These are phyloP conservation scores for Pinus tabuliformis DNA, from an alignment of 75 land plant species.

Conservation along the genomic window DNA sequence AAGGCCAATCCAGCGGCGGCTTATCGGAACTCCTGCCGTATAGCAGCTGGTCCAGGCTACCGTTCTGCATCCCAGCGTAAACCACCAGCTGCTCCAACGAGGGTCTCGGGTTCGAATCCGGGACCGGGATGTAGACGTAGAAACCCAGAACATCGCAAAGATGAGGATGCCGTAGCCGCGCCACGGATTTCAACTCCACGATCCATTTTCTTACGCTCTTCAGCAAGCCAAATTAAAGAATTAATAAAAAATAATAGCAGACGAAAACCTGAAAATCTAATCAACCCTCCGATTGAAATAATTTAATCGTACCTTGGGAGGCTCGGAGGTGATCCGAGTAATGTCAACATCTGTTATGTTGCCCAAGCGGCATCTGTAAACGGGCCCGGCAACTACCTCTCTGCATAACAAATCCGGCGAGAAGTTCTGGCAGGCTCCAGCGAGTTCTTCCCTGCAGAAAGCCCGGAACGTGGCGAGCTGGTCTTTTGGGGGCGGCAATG, in stretches of 20 bases:
- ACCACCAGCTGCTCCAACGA: not conserved
- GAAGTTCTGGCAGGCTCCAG: slow-evolving; percentile 15
- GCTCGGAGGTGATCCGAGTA: slow-evolving; percentile 52
- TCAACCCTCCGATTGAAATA: not conserved
- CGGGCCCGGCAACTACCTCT: slow-evolving; percentile 20
- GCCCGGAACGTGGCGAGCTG: not conserved
- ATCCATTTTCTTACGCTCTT: slow-evolving; percentile 13
- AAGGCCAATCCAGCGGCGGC: slow-evolving; percentile 30
- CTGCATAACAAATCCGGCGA: slow-evolving; percentile 13
- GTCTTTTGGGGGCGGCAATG: not conserved
- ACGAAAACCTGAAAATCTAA: not conserved
- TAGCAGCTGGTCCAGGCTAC: slow-evolving; percentile 33
- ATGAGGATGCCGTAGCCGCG: slow-evolving; percentile 13
- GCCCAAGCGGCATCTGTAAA: not conserved
- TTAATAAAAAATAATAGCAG: not conserved
- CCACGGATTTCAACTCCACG: slow-evolving; percentile 6
- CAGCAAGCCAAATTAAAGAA: not conserved
- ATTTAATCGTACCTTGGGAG: slow-evolving; percentile 48
- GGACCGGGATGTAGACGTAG: not conserved
- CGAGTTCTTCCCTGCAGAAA: slow-evolving; percentile 15
- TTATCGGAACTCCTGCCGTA: slow-evolving; percentile 5
- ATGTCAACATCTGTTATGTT: slow-evolving; percentile 5
- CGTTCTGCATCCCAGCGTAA: slow-evolving; percentile 21
- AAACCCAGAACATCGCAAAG: slow-evolving; percentile 18
- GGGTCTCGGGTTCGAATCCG: not conserved